Evolutionary conservation across 78 protist species (phyloP), one percentile per base, ranked within the genome.

Genomic region (Dictyostelium purpureum): DNA sequence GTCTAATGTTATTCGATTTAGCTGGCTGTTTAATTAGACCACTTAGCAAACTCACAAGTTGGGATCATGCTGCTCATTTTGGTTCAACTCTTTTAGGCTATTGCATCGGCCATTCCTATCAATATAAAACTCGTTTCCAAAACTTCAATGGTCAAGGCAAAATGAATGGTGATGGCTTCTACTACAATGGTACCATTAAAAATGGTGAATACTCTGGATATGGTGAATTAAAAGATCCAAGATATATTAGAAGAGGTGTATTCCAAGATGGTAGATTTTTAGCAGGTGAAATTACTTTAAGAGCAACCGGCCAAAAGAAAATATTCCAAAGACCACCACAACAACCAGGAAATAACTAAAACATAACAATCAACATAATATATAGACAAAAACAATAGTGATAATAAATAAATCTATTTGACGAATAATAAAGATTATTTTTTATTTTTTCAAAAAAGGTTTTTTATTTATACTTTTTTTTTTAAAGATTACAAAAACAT

Each of bases 61-160:
- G 80, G 91, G 91, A 85, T 73, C 91, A 85, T 57, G 78, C 80
- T 12, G 70, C 82, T 59, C 91, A 85, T 73, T 43, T 85, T 19
- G 91, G 80, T 24, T 18, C 81, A 2, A 33, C 42, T 0, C 0
- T 85, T 0, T 0, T 28, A 12, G 91, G 91, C 59, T 31, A 5
- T 16, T 1, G 56, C 4, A 7, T 85, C 3, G 91, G 74, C 26
- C 28, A 19, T 38, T 4, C 24, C n/a, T 85, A 85, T 57, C 61
- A 47, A 12, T 85, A 85, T 47, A 66, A 73, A 33, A 73, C 59
- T 21, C 21, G 7, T 5, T 85, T 70, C 73, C 56, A 70, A 43
- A 11, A 73, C 42, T 85, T 85, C 31, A 12, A 70, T 21, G 91
- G 91, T 19, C 19, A 18, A 24, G 91, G 91, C 43, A 45, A 19